These are phyloP conservation scores for Pseudoneurospora amorphoporcata DNA, from an alignment of 495 filamentous ascomycete species.

Conservation along the genomic window DNA sequence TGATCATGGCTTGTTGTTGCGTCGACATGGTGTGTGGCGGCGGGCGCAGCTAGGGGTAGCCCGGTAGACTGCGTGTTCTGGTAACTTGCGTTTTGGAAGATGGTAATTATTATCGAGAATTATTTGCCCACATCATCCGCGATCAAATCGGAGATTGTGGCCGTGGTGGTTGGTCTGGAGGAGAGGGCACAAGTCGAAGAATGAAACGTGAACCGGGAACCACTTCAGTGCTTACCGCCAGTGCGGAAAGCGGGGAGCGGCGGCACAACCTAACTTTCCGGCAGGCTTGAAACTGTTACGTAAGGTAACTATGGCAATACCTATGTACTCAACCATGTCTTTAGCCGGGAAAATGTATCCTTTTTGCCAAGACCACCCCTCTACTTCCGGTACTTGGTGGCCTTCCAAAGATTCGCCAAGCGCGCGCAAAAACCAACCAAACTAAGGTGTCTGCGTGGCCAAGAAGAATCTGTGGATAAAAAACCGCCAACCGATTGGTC, in stretches of 20 bases:
- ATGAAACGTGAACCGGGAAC: not conserved
- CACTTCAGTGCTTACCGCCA: not conserved
- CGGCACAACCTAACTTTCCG: not conserved
- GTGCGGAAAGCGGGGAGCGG: not conserved
- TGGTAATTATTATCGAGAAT: not conserved
- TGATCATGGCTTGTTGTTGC: slow-evolving; percentile 22
- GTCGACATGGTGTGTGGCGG: slow-evolving; percentile 16
- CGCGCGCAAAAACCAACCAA: too few relatives aligned
- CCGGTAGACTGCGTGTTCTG: not conserved
- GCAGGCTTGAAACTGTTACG: not conserved
- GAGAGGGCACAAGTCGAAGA: not conserved
- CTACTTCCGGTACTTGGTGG: too few relatives aligned
- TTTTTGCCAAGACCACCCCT: too few relatives aligned
- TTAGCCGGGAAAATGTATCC: too few relatives aligned
- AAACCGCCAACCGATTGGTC: too few relatives aligned
- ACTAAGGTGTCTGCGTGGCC: too few relatives aligned
- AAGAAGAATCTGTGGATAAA: too few relatives aligned
- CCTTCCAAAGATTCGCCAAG: too few relatives aligned
- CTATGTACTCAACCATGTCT: not conserved
- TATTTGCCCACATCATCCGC: not conserved
- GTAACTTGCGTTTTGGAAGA: not conserved
- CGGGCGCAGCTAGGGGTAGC: not conserved
- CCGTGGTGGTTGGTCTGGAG: not conserved
- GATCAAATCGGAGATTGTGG: not conserved
- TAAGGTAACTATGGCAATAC: not conserved